A percentile compares a stretch with the other conserved stretches of the same genome.
Conservation (phyloP, 345 rosid genomes). For the Durio zibethinus region DNA sequence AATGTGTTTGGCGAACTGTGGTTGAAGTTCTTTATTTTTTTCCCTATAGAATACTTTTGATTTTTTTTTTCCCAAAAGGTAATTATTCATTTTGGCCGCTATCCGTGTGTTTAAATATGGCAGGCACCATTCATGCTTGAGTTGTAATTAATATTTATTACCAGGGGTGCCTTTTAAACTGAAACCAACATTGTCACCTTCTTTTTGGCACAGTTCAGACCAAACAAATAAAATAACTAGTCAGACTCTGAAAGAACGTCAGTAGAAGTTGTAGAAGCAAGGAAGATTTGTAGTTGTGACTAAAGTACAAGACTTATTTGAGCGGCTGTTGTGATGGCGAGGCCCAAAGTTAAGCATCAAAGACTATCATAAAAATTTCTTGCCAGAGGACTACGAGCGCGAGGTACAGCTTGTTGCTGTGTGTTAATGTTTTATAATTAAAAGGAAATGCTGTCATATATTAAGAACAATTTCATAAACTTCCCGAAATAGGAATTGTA, state of each 20-base stretch:
- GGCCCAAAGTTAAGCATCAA: background rate
- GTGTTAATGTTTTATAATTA: background rate
- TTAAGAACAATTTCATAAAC: background rate
- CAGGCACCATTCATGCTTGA: background rate
- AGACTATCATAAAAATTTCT: background rate
- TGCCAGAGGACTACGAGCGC: background rate
- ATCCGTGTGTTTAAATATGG: background rate
- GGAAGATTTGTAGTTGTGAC: background rate
- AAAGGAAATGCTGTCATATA: background rate
- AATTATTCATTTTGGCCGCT: background rate
- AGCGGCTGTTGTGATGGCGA: background rate
- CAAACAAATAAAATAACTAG: background rate
- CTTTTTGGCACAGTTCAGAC: conserved; percentile 5
- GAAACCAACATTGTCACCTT: background rate
- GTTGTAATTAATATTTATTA: background rate
- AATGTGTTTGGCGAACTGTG: background rate
- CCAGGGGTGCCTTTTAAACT: background rate
- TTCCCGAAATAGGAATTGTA: conserved; percentile 3
- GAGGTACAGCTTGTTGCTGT: background rate
- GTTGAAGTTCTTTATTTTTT: background rate
- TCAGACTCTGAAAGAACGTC: background rate
- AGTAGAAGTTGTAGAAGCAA: background rate
- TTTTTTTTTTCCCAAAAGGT: background rate
- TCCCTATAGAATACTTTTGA: background rate
- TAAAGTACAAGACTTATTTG: background rate